Conservation (phyloP, 306 rosid genomes). For the Prunus mongolica region DNA sequence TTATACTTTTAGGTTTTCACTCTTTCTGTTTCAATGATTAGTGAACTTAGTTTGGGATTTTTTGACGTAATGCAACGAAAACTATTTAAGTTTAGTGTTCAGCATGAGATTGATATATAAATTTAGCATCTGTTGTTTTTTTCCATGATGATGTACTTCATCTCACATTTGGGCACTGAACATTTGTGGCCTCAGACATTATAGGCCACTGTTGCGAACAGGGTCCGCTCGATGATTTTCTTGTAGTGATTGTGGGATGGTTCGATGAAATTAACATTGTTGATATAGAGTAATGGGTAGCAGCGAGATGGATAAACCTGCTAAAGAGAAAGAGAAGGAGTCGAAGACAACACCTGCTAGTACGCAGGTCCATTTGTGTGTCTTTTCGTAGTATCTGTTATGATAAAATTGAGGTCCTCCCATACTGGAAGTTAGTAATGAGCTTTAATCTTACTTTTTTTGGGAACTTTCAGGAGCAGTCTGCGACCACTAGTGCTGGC, state of each 20-base stretch:
- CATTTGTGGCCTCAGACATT: neutral
- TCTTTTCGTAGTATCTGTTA: slow-evolving; percentile 7
- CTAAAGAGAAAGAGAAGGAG: slow-evolving; percentile 71
- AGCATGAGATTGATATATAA: neutral
- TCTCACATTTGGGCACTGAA: neutral
- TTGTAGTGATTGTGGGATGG: slow-evolving; percentile 44
- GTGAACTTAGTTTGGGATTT: neutral
- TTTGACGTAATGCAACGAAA: neutral
- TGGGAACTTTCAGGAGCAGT: slow-evolving; percentile 59
- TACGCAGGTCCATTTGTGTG: slow-evolving; percentile 58
- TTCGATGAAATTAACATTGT: slow-evolving; percentile 32
- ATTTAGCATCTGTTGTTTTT: neutral
- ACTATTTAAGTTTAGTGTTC: neutral
- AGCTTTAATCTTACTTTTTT: slow-evolving; percentile 5
- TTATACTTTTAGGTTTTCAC: neutral
- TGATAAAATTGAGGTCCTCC: slow-evolving; percentile 8
- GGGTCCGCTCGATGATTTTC: neutral
- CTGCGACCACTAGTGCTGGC: slow-evolving; percentile 59
- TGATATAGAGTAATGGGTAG: slow-evolving; percentile 59
- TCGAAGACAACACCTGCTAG: slow-evolving; percentile 62
- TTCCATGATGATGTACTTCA: neutral
- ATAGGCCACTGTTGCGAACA: neutral
- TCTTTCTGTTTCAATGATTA: neutral
- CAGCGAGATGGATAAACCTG: slow-evolving; percentile 75
- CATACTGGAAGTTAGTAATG: neutral